Evolutionary conservation across 2,329 filamentous ascomycete species (phyloP).

Genomic region (Neofusicoccum sp.): DNA sequence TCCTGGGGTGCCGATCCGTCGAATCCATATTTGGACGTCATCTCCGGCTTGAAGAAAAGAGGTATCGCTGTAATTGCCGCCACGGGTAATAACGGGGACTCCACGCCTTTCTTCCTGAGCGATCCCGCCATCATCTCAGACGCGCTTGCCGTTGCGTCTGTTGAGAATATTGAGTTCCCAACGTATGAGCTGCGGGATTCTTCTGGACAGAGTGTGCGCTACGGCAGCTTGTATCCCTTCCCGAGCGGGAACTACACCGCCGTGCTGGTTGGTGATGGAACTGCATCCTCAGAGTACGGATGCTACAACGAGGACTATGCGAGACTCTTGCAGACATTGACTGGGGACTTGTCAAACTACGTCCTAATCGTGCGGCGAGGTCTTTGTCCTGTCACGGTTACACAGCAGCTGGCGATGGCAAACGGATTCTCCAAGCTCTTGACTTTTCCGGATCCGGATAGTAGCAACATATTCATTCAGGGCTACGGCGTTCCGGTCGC

Average conservation of each 20-base stretch:
- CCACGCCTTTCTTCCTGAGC: slow-evolving; percentile 49
- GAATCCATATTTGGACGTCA: slow-evolving; percentile 40
- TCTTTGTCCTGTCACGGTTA: background rate
- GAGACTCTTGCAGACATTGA: background rate
- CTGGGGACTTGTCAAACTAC: background rate
- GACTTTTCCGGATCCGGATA: background rate
- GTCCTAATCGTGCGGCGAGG: background rate
- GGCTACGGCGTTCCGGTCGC: background rate
- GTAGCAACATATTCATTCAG: background rate
- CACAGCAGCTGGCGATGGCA: background rate
- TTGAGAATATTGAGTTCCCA: slow-evolving; percentile 38
- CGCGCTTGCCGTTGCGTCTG: slow-evolving; percentile 46
- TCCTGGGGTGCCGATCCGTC: slow-evolving; percentile 27
- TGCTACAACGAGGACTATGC: background rate
- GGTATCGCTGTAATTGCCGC: slow-evolving; percentile 53
- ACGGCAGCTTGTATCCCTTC: background rate
- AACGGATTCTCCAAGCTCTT: background rate
- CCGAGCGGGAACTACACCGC: slow-evolving; percentile 4
- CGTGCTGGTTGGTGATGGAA: background rate
- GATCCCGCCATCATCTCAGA: slow-evolving; percentile 43
- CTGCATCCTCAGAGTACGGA: background rate
- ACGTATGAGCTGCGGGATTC: background rate
- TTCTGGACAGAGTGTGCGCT: background rate
- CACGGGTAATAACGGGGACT: slow-evolving; percentile 52
- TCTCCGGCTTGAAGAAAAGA: slow-evolving; percentile 43